Conservation (phyloP, 2,329 filamentous ascomycete genomes). For the Fusarium mangiferae region DNA sequence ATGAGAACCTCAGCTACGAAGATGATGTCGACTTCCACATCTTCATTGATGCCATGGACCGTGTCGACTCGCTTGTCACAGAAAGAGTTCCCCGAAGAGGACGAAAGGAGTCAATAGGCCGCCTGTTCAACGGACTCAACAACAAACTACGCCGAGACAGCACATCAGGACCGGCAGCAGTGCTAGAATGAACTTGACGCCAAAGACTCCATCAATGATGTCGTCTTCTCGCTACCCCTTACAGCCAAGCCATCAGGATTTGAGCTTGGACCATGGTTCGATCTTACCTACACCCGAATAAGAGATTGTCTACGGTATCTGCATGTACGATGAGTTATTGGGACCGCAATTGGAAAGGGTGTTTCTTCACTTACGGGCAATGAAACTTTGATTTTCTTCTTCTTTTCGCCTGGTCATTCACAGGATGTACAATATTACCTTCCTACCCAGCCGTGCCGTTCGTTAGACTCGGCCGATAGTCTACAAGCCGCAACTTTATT, state of each 20-base stretch:
- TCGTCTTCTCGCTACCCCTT: slow-evolving; percentile 6
- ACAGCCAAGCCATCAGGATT: background rate
- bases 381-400: slow-evolving; percentile 5
- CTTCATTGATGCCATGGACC: slow-evolving; percentile 42
- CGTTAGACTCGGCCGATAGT: slow-evolving; percentile 15
- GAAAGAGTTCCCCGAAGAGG: slow-evolving; percentile 21
- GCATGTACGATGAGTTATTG: slow-evolving; percentile 11
- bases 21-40: slow-evolving; percentile 42
- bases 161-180: slow-evolving; percentile 8
- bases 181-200: slow-evolving; percentile 4
- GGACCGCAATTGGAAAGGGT: slow-evolving; percentile 1
- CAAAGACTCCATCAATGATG: background rate
- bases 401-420: background rate
- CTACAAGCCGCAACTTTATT: slow-evolving; percentile 28
- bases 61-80: slow-evolving; percentile 38
- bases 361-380: background rate
- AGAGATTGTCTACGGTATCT: slow-evolving; percentile 3
- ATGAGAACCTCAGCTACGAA: slow-evolving; percentile 39
- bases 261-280: background rate
- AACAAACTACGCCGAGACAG: slow-evolving; percentile 32
- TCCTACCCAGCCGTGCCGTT: slow-evolving; percentile 7
- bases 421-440: background rate
- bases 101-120: slow-evolving; percentile 34
- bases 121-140: slow-evolving; percentile 29
- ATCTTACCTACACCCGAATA: slow-evolving; percentile 7